These are phyloP conservation scores for Leccinum uliginosum DNA, from an alignment of 768 basidiomycete species.

Conservation along the genomic window DNA sequence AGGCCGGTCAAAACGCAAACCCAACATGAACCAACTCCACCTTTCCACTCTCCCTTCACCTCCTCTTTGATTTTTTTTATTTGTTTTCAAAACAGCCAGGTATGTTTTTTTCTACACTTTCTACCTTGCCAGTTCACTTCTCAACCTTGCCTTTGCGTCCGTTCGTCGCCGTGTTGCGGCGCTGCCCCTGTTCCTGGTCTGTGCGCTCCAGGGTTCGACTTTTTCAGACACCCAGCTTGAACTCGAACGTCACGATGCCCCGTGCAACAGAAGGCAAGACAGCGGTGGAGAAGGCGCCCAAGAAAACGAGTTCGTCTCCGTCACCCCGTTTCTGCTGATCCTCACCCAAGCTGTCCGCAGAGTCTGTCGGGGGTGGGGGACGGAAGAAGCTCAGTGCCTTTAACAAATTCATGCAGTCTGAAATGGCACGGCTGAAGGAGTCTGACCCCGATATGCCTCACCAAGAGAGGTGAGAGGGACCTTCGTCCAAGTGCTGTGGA, in stretches of 20 bases:
- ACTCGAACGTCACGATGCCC: conserved; percentile 35
- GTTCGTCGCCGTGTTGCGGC: conserved; percentile 6
- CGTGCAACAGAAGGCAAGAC: conserved; percentile 37
- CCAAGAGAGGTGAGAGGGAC: conserved; percentile 55
- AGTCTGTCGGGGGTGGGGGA: conserved; percentile 46
- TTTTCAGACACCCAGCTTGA: conserved; percentile 7
- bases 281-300: conserved; percentile 44
- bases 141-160: not conserved
- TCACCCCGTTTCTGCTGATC: conserved; percentile 9
- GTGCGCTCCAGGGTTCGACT: conserved; percentile 20
- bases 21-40: conserved; percentile 45
- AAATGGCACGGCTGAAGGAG: conserved; percentile 77
- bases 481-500: not conserved
- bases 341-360: conserved; percentile 34
- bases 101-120: not conserved
- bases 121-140: conserved; percentile 2
- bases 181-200: conserved; percentile 31
- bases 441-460: conserved; percentile 67
- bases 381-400: conserved; percentile 66
- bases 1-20: conserved; percentile 49
- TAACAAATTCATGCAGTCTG: conserved; percentile 78
- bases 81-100: conserved; percentile 13
- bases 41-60: conserved; percentile 28
- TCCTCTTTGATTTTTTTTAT: conserved; percentile 2
- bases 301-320: conserved; percentile 47